A percentile compares a stretch with the other conserved stretches of the same genome.
phyloP scores from a whole-genome alignment of 441 rosid genomes.

The Syzygium malaccense region DNA sequence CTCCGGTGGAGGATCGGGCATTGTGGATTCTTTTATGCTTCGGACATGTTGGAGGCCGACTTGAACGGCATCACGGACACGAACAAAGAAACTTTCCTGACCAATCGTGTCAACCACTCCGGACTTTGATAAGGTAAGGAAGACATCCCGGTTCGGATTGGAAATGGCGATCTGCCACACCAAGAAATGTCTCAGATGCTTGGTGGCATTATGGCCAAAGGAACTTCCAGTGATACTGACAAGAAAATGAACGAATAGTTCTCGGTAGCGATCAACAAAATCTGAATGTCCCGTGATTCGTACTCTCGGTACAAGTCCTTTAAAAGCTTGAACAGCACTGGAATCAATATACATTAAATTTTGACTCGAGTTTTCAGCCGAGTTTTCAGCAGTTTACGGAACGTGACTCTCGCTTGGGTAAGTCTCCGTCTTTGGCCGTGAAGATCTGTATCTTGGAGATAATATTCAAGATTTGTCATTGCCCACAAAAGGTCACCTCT shows the following conservation, averaged over 20 bases:
- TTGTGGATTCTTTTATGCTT: constrained; percentile 28
- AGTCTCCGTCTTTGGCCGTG: too few species aligned
- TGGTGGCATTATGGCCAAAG: not conserved
- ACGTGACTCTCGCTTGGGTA: too few species aligned
- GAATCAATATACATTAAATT: constrained; percentile 44
- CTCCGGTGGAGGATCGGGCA: constrained; percentile 17
- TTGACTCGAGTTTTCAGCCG: too few species aligned
- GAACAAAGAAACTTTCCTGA: constrained; percentile 87
- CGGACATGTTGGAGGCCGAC: constrained; percentile 82
- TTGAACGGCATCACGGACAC: constrained; percentile 93
- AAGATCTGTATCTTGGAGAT: too few species aligned
- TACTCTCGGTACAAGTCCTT: constrained; percentile 62
- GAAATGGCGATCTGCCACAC: constrained; percentile 69
- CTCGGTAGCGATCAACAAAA: not conserved
- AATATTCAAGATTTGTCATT: too few species aligned
- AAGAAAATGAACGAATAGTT: not conserved
- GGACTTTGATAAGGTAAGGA: constrained; percentile 60
- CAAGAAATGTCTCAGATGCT: not conserved
- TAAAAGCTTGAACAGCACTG: constrained; percentile 66
- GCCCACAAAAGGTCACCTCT: too few species aligned
- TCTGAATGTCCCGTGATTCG: constrained; percentile 59
- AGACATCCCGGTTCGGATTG: constrained; percentile 73
- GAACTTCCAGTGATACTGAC: not conserved
- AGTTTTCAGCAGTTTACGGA: too few species aligned
- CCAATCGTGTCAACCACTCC: constrained; percentile 73